A percentile compares a stretch with the other conserved stretches of the same genome.
Conservation (phyloP, 2,329 filamentous ascomycete genomes). For the Pseudocercospora crystallina region DNA sequence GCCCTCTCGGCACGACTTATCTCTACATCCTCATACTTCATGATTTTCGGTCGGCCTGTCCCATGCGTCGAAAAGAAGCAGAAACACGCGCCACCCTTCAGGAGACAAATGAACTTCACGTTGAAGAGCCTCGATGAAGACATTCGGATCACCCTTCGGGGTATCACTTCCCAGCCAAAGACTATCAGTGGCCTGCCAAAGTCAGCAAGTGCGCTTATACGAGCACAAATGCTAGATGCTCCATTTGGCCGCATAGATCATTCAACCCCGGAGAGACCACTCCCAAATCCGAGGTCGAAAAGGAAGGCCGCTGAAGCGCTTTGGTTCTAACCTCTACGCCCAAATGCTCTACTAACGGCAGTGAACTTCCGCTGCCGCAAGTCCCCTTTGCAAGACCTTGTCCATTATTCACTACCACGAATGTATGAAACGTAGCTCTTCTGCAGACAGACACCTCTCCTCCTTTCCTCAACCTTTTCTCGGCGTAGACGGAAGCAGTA, state of each 20-base stretch:
- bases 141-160: constrained; percentile 3
- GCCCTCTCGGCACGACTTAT: not conserved
- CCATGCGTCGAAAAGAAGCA: not conserved
- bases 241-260: constrained; percentile 7
- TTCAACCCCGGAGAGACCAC: too few species aligned
- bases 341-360: too few species aligned
- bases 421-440: too few species aligned
- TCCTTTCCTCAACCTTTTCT: too few species aligned
- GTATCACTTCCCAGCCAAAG: constrained; percentile 1
- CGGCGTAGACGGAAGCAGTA: too few species aligned
- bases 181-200: constrained; percentile 6
- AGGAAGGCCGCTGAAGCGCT: not conserved
- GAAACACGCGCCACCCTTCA: not conserved
- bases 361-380: too few species aligned
- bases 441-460: too few species aligned
- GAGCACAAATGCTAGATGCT: not conserved
- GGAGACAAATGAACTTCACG: not conserved
- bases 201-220: not conserved
- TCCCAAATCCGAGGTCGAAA: not conserved
- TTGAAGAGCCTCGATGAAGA: not conserved
- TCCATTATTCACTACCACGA: not conserved
- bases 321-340: not conserved
- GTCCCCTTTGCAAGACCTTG: not conserved
- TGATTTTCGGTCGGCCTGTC: not conserved
- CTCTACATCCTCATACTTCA: not conserved